Evolutionary conservation across 805 yeast genomes (phyloP), one percentile per base, ranked within the genome.

Genomic region (Babjeviella inositovora): DNA sequence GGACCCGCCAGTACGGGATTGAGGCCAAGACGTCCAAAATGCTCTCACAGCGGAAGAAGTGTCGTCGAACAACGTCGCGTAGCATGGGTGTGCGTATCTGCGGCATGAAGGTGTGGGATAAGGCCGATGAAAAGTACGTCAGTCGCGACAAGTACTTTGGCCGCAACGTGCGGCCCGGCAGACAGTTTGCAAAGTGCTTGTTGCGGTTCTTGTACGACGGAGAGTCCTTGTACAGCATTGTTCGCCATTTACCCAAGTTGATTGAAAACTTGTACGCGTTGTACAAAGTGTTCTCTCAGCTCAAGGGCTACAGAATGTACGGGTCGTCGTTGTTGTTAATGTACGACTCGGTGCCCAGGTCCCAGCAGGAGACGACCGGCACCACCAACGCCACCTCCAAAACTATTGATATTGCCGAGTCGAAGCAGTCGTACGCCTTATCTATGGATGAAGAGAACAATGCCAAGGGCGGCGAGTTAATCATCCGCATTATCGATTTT

Each of bases 1-100:
- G 99, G 1, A 87, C 99, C 0, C 61, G 99, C 28, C 99, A 90
- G 47, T 90, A 90, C 39, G 98, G 99, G 7, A 75, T 87, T n/a
- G 93, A 84, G 32, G 96, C 97, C 0, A 58, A 61, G 5, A 44
- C 50, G 8, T 50, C 69, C 23, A 90, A 90, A 47, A 75, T 71
- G 39, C 42, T 51, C 22, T 80, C 94, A 1, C 98, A 90, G 50
- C 51, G 80, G 16, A 57, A 58, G 25, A 90, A 90, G 47, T 90
- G 99, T 46, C 51, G 61, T 3, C 48, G 56, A 26, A 87, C 97
- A 0, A 87, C 97, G 0, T 73, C 90, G 2, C 54, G 82, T 20
- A 50, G 56, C 28, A 57, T 90, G 16, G 99, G 99, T 6, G 93
- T 84, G 2, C 57, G 99, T 25, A 68, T 90, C 8, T 90, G 99